Percentiles rank a stretch among this genome's conserved stretches.
Conservation (phyloP, 345 rosid genomes). For the Noccaea bulbosa region DNA sequence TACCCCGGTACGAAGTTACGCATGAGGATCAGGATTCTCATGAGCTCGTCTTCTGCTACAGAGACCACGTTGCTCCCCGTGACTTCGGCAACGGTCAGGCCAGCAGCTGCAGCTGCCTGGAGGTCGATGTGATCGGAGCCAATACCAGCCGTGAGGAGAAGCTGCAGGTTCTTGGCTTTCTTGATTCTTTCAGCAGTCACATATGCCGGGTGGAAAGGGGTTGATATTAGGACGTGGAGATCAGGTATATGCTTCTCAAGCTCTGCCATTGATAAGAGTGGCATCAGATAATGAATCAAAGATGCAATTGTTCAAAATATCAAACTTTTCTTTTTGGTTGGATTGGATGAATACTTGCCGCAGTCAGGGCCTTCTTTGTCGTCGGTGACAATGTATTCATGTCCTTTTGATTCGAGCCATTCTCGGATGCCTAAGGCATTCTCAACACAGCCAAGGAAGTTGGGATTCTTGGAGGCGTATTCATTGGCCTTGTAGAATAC, state of each 20-base stretch:
- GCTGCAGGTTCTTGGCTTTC: slow-evolving; percentile 82
- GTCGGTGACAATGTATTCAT: slow-evolving; percentile 83
- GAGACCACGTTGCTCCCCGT: slow-evolving; percentile 94
- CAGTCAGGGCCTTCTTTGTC: slow-evolving; percentile 87
- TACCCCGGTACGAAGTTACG: slow-evolving; percentile 89
- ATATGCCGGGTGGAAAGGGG: slow-evolving; percentile 97
- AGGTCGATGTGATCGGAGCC: slow-evolving; percentile 95
- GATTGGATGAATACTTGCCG: slow-evolving; percentile 56
- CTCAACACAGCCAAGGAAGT: slow-evolving; percentile 81
- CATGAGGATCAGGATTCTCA: slow-evolving; percentile 89
- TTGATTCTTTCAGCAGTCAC: slow-evolving; percentile 88
- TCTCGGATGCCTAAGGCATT: slow-evolving; percentile 72
- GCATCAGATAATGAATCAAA: no score
- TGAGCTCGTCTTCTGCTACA: slow-evolving; percentile 95
- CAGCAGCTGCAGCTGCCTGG: slow-evolving; percentile 87
- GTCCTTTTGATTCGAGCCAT: slow-evolving; percentile 89
- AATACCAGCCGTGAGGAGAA: slow-evolving; percentile 94
- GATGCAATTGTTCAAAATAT: no score
- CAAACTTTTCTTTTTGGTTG: no score
- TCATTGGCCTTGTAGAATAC: slow-evolving; percentile 95
- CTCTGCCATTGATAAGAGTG: slow-evolving; percentile 47
- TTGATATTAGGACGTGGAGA: slow-evolving; percentile 78
- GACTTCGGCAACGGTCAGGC: slow-evolving; percentile 90
- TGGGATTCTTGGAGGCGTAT: slow-evolving; percentile 71
- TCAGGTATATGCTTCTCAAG: slow-evolving; percentile 90